These are phyloP conservation scores for Mycena metata DNA, from an alignment of 768 basidiomycete genomes.

Conservation along the genomic window DNA sequence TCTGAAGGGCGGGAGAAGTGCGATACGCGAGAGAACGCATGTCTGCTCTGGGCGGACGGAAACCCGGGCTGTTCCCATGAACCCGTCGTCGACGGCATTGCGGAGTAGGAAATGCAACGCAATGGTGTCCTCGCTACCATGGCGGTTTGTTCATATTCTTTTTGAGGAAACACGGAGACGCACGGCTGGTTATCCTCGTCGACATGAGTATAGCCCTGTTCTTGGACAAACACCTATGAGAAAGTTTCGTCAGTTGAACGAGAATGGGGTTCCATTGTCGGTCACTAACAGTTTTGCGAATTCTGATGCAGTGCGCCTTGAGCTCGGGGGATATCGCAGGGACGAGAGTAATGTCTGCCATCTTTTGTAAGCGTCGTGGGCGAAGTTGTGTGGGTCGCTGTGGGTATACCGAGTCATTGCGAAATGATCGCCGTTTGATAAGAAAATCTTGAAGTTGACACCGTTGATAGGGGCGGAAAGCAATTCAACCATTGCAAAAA, in stretches of 20 bases:
- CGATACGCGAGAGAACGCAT: constrained; percentile 6
- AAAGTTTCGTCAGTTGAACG: neutral
- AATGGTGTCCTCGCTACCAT: neutral
- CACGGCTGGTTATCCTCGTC: constrained; percentile 20
- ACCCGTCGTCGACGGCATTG: neutral
- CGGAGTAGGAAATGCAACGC: constrained; percentile 5
- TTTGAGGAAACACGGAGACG: neutral
- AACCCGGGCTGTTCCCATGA: constrained; percentile 10
- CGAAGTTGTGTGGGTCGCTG: neutral
- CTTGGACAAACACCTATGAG: constrained; percentile 7
- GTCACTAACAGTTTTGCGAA: constrained; percentile 2
- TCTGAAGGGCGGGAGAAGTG: neutral
- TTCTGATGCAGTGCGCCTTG: constrained; percentile 2
- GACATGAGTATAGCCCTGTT: constrained; percentile 9
- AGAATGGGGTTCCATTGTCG: neutral
- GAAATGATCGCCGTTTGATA: no score
- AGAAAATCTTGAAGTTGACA: no score
- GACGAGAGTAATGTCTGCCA: neutral
- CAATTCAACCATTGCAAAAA: no score
- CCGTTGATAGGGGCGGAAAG: no score
- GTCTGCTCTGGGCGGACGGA: neutral
- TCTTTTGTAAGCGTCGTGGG: no score
- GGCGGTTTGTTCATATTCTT: neutral
- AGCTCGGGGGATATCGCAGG: constrained; percentile 7
- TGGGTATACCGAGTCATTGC: no score